Evolutionary conservation across 1,139 yeast genomes (phyloP).

Genomic region (Kodamaea plutei): DNA sequence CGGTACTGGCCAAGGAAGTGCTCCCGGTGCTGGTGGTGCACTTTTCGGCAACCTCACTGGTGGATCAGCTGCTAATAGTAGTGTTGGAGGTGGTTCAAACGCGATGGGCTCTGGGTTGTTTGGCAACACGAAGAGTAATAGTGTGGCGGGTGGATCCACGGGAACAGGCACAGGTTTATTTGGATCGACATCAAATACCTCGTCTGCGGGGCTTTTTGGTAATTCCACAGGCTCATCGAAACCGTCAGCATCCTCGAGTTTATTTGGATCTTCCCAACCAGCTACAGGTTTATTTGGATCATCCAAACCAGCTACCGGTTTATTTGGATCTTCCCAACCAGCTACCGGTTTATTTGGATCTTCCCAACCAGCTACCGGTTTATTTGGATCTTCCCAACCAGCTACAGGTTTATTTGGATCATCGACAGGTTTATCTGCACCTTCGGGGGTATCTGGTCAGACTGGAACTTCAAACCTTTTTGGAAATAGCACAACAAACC

Average conservation of each 20-base stretch:
- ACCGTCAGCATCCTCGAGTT: no score
- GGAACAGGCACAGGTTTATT: conserved; percentile 4
- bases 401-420: conserved; percentile 21
- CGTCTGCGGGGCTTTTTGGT: no score
- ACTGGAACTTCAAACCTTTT: no score
- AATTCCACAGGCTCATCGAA: no score
- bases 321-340: conserved; percentile 8
- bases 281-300: no score
- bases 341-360: conserved; percentile 21
- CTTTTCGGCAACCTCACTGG: conserved; percentile 18
- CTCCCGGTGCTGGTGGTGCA: conserved; percentile 10
- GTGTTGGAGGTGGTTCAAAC: conserved; percentile 3
- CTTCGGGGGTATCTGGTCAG: no score
- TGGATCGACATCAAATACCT: no score
- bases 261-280: no score
- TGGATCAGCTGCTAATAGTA: no score
- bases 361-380: conserved; percentile 8
- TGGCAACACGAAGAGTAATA: conserved; percentile 18
- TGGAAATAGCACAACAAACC: conserved; percentile 8
- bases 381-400: conserved; percentile 8
- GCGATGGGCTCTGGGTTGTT: conserved; percentile 24
- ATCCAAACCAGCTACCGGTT: no score
- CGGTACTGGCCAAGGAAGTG: conserved; percentile 8
- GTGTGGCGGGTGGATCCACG: conserved; percentile 5
- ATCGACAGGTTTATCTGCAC: no score